A percentile compares a stretch with the other conserved stretches of the same genome.
Evolutionary conservation across 2,329 filamentous ascomycete genomes (phyloP).

Genomic region (Aspergillus hiratsukae): DNA sequence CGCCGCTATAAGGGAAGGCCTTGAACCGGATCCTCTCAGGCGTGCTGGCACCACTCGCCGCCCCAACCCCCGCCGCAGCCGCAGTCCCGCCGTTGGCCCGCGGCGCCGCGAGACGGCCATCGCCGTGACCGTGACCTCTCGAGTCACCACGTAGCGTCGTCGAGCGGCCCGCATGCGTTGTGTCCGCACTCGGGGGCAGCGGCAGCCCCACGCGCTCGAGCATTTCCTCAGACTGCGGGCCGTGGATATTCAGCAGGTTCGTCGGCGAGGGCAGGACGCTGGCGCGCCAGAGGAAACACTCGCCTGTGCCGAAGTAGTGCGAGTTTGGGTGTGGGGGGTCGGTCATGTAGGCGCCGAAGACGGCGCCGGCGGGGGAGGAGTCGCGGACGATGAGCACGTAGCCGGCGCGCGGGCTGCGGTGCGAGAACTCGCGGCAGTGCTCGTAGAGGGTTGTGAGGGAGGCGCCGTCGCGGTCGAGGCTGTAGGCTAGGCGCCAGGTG

Average conservation of each 20-base stretch:
- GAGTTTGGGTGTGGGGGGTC: slow-evolving; percentile 76
- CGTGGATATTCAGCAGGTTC: slow-evolving; percentile 8
- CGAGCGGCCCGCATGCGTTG: slow-evolving; percentile 55
- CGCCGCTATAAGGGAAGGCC: slow-evolving; percentile 90
- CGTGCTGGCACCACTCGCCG: slow-evolving; percentile 49
- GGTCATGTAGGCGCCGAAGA: slow-evolving; percentile 92
- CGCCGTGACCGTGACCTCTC: background rate
- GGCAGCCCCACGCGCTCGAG: slow-evolving; percentile 56
- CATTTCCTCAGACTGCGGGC: slow-evolving; percentile 33
- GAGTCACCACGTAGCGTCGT: slow-evolving; percentile 51
- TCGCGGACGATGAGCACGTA: slow-evolving; percentile 89
- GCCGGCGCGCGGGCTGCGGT: slow-evolving; percentile 65
- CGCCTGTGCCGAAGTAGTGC: slow-evolving; percentile 92
- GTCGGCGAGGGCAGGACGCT: slow-evolving; percentile 52
- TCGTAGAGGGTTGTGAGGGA: slow-evolving; percentile 83
- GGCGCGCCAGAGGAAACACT: slow-evolving; percentile 89
- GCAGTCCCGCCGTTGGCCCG: slow-evolving; percentile 12
- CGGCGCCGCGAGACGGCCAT: slow-evolving; percentile 17
- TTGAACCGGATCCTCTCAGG: slow-evolving; percentile 86
- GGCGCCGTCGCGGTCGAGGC: slow-evolving; percentile 85
- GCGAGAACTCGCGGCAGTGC: slow-evolving; percentile 63
- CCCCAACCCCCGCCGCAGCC: slow-evolving; percentile 25
- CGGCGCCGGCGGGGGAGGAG: slow-evolving; percentile 43
- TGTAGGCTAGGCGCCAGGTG: slow-evolving; percentile 82
- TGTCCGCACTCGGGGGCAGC: slow-evolving; percentile 65